phyloP scores from a whole-genome alignment of 345 rosid species.

The Microcos paniculata region DNA sequence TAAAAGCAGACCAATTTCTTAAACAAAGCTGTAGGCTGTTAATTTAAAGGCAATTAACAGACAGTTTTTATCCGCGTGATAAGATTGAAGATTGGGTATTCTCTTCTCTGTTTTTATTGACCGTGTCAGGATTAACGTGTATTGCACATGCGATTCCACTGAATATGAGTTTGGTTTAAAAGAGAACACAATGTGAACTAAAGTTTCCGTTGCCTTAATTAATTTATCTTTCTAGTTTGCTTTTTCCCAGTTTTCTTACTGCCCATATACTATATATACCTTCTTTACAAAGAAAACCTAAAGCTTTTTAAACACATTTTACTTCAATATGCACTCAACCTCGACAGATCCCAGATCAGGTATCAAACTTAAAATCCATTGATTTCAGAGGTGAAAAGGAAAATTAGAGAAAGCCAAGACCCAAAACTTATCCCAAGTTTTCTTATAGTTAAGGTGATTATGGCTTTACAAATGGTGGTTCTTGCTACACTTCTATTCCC shows the following conservation, averaged over 20 bases:
- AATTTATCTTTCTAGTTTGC: neutral
- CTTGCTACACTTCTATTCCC: constrained; percentile 12
- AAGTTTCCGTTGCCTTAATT: constrained; percentile 3
- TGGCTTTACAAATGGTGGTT: constrained; percentile 22
- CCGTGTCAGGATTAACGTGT: no score
- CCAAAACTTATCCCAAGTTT: neutral
- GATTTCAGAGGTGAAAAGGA: neutral
- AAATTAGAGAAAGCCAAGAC: neutral
- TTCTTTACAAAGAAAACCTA: neutral
- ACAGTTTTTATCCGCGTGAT: no score
- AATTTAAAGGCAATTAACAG: no score
- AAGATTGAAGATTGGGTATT: no score
- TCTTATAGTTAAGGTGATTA: neutral
- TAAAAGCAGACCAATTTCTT: no score
- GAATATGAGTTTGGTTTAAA: neutral
- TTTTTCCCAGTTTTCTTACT: neutral
- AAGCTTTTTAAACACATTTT: neutral
- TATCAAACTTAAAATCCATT: neutral
- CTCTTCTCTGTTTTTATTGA: no score
- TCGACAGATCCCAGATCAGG: neutral
- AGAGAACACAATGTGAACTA: neutral
- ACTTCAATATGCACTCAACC: neutral
- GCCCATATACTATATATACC: neutral
- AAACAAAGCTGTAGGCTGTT: no score
- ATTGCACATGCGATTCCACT: no score